Percentiles rank a stretch among this genome's conserved stretches.
Evolutionary conservation across 2,329 filamentous ascomycete species (phyloP).

Genomic region (Alternaria ethzedia): DNA sequence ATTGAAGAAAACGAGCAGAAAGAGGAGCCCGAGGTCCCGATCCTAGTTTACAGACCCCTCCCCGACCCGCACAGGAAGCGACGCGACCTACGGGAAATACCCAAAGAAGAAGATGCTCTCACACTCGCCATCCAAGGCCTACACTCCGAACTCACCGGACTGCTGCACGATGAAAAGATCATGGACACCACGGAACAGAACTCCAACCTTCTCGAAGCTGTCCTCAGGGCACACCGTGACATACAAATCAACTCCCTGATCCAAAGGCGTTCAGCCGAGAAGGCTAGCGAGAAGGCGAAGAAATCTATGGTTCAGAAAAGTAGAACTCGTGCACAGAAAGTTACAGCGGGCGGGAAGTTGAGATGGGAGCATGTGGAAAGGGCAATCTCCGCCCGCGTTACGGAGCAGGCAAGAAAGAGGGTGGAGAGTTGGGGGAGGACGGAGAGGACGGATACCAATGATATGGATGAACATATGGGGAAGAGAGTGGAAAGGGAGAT

Average conservation of each 20-base stretch:
- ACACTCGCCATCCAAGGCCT: constrained; percentile 2
- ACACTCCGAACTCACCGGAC: background rate
- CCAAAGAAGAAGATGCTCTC: background rate
- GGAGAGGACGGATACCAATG: background rate
- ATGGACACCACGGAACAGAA: background rate
- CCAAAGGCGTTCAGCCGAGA: background rate
- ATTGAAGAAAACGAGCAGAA: constrained; percentile 1
- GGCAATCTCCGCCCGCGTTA: background rate
- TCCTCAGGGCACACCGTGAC: background rate
- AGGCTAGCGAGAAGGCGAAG: background rate
- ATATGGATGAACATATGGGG: background rate
- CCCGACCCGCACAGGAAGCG: constrained; percentile 7
- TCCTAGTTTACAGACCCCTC: constrained; percentile 7
- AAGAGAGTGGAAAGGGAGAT: background rate
- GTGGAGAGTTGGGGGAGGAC: background rate
- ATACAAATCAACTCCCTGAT: background rate
- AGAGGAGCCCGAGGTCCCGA: background rate
- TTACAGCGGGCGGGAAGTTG: background rate
- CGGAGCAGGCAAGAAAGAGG: background rate
- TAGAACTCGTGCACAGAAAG: background rate
- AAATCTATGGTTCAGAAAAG: background rate
- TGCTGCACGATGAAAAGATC: constrained; percentile 1
- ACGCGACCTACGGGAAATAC: background rate
- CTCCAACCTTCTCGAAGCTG: background rate
- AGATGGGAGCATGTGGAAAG: background rate